Percentiles rank a stretch among this genome's conserved stretches.
These are phyloP conservation scores for Picochlorum sp. DNA, from an alignment of 139 green algal genomes.

Conservation along the genomic window DNA sequence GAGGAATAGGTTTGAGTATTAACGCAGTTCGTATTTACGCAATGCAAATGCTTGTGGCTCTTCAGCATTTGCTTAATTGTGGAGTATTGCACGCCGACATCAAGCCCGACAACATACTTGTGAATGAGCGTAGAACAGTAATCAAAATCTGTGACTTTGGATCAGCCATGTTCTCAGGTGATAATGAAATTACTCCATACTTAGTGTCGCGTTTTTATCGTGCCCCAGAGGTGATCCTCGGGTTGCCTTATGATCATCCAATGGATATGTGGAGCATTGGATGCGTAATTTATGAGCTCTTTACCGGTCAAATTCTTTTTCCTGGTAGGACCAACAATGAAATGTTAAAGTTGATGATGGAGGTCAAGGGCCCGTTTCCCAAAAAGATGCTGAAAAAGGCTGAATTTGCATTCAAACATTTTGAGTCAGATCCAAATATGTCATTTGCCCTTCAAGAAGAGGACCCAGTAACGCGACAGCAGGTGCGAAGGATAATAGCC, in stretches of 20 bases:
- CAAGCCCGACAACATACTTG: slow-evolving; percentile 99
- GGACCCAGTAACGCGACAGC: slow-evolving; percentile 63
- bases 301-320: slow-evolving; percentile 93
- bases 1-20: slow-evolving; percentile 88
- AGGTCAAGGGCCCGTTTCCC: slow-evolving; percentile 89
- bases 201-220: slow-evolving; percentile 95
- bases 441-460: slow-evolving; percentile 65
- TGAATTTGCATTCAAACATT: slow-evolving; percentile 60
- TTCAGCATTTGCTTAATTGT: slow-evolving; percentile 75
- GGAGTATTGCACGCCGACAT: slow-evolving; percentile 95
- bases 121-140: slow-evolving; percentile 67
- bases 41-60: slow-evolving; percentile 82
- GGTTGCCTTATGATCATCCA: slow-evolving; percentile 77
- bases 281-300: slow-evolving; percentile 95
- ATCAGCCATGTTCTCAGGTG: slow-evolving; percentile 81
- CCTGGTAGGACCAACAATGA: slow-evolving; percentile 94
- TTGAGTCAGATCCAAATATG: slow-evolving; percentile 63
- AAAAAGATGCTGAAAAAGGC: slow-evolving; percentile 85
- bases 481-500: slow-evolving; percentile 58
- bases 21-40: slow-evolving; percentile 81
- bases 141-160: slow-evolving; percentile 93
- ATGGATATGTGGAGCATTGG: slow-evolving; percentile 97
- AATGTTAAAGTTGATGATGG: slow-evolving; percentile 95
- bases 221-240: slow-evolving; percentile 91
- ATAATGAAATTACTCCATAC: slow-evolving; percentile 97